phyloP scores from a whole-genome alignment of 352 stramenopile species.

The Globisporangium nodosum region DNA sequence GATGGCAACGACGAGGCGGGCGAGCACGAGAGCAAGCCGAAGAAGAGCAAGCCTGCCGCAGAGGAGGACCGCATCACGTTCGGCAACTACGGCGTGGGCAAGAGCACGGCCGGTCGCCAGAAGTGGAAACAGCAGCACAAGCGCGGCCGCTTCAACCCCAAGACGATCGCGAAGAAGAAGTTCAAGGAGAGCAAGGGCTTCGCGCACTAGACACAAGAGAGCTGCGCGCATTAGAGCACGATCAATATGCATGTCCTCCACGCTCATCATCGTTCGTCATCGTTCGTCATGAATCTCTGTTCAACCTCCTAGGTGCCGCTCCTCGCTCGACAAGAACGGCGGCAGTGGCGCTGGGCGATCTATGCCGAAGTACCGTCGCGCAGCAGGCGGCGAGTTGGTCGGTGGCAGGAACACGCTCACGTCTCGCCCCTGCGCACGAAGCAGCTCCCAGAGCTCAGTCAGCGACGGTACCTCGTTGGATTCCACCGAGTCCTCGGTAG shows the following conservation, averaged over 20 bases:
- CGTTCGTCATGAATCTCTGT: neutral
- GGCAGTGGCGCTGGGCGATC: conserved; percentile 32
- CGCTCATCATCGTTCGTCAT: conserved; percentile 14
- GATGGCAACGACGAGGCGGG: neutral
- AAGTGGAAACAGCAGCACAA: conserved; percentile 90
- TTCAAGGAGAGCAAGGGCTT: conserved; percentile 66
- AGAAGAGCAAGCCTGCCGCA: conserved; percentile 40
- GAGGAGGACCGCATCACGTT: conserved; percentile 86
- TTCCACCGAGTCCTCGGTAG: conserved; percentile 21
- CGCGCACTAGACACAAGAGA: conserved; percentile 35
- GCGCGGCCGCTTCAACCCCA: conserved; percentile 91
- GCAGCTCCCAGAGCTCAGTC: conserved; percentile 45
- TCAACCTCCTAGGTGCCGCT: conserved; percentile 22
- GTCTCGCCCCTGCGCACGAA: conserved; percentile 31
- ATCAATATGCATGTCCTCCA: neutral
- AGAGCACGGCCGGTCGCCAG: conserved; percentile 91
- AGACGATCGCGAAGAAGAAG: conserved; percentile 86
- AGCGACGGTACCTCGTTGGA: conserved; percentile 28
- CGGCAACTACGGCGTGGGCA: conserved; percentile 87
- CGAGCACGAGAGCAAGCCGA: conserved; percentile 13
- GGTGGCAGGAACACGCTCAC: conserved; percentile 43
- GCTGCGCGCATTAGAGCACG: conserved; percentile 4
- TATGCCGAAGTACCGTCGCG: conserved; percentile 54
- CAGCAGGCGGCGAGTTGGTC: conserved; percentile 56
- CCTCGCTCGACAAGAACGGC: conserved; percentile 42